These are phyloP conservation scores for Leishmania gerbilli DNA, from an alignment of 208 protist genomes.

Conservation along the genomic window DNA sequence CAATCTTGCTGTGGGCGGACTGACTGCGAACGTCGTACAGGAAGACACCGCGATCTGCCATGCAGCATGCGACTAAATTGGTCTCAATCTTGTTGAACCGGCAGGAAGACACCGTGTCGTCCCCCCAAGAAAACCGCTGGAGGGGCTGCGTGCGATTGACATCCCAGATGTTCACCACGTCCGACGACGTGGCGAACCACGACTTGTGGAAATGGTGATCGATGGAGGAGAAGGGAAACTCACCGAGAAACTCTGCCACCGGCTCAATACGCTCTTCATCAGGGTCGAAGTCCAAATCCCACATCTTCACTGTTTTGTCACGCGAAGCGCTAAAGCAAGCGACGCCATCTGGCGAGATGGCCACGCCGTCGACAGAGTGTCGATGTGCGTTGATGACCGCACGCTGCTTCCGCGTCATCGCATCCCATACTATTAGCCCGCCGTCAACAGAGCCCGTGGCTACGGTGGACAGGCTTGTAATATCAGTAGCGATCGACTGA, in stretches of 20 bases:
- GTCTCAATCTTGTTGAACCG: constrained; percentile 96
- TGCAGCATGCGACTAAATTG: constrained; percentile 91
- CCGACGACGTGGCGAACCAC: constrained; percentile 94
- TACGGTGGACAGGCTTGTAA: constrained; percentile 82
- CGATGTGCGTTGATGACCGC: constrained; percentile 89
- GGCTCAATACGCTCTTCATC: constrained; percentile 51
- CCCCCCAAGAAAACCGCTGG: constrained; percentile 95
- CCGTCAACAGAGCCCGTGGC: constrained; percentile 90
- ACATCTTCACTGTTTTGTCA: constrained; percentile 97
- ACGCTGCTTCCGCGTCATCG: constrained; percentile 73
- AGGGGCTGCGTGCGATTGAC: constrained; percentile 93
- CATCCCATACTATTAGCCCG: constrained; percentile 90
- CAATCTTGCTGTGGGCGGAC: constrained; percentile 92
- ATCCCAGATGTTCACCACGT: constrained; percentile 92
- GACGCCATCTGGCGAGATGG: constrained; percentile 89
- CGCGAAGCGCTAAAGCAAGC: constrained; percentile 92
- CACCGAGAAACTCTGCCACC: constrained; percentile 89
- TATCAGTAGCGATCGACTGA: constrained; percentile 89
- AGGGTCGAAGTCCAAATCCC: constrained; percentile 86
- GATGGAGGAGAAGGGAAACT: constrained; percentile 93
- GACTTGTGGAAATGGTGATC: constrained; percentile 93
- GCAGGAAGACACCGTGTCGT: constrained; percentile 89
- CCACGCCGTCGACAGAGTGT: constrained; percentile 94
- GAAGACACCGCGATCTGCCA: constrained; percentile 92
- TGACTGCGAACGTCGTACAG: constrained; percentile 95